Percentiles rank a stretch among this genome's conserved stretches.
Conservation (phyloP, 352 stramenopile genomes). For the Blastocystis sp. region DNA sequence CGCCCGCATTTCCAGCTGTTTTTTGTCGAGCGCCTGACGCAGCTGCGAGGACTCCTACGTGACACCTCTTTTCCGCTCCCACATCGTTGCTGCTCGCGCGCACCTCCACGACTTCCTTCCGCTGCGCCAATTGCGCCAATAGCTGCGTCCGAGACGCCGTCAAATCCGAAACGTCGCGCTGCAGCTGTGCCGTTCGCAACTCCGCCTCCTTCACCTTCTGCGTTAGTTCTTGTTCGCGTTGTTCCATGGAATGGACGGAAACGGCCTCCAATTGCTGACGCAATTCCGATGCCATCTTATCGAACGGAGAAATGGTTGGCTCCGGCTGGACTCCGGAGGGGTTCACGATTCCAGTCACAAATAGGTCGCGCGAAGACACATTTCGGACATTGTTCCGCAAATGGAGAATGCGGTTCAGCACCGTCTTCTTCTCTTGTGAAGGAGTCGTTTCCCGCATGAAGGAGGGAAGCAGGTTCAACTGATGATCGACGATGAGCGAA, state of each 20-base stretch:
- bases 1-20: background rate
- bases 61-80: no score
- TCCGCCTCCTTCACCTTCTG: background rate
- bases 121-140: background rate
- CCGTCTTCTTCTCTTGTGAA: background rate
- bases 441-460: background rate
- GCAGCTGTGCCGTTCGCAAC: background rate
- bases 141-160: background rate
- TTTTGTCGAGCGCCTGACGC: background rate
- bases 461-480: background rate
- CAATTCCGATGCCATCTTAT: background rate
- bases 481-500: background rate
- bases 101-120: conserved; percentile 15
- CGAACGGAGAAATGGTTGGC: no score
- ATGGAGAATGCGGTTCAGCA: background rate
- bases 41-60: no score
- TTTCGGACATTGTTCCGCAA: background rate
- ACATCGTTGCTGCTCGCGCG: background rate
- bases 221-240: background rate
- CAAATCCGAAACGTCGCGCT: background rate
- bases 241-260: background rate
- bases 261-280: background rate
- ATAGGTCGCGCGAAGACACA: background rate
- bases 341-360: conserved; percentile 36
- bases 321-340: background rate